Conservation (phyloP, 1,284 basidiomycete genomes). For the Leccinum griseonigrum region DNA sequence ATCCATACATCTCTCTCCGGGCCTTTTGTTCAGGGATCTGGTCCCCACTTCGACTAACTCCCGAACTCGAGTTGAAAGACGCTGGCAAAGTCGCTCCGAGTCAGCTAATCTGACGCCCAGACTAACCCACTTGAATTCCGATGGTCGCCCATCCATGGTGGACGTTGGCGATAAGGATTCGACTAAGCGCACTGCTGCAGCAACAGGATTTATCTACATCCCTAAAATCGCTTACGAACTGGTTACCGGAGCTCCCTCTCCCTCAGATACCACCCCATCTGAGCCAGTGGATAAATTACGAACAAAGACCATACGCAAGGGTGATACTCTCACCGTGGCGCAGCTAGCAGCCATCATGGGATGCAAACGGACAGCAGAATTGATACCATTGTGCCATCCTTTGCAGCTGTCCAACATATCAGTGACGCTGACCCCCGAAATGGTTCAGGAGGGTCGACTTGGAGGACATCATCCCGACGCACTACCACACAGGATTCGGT, state of each 20-base stretch:
- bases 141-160: constrained; percentile 78
- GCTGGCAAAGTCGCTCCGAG: constrained; percentile 23
- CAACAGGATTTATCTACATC: constrained; percentile 74
- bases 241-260: constrained; percentile 39
- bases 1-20: constrained; percentile 3
- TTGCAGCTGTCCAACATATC: constrained; percentile 68
- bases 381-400: constrained; percentile 87
- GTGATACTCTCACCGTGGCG: constrained; percentile 75
- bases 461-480: constrained; percentile 4
- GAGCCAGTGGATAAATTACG: constrained; percentile 33
- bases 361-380: constrained; percentile 75
- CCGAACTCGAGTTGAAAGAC: constrained; percentile 15
- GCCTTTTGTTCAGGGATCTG: not conserved
- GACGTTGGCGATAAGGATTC: constrained; percentile 66
- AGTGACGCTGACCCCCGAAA: constrained; percentile 55
- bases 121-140: constrained; percentile 70
- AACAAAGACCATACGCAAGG: constrained; percentile 60
- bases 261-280: constrained; percentile 22
- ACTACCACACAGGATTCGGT: constrained; percentile 53
- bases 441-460: not conserved
- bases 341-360: constrained; percentile 88
- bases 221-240: constrained; percentile 64
- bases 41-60: not conserved
- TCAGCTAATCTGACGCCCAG: constrained; percentile 13
- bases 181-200: constrained; percentile 74